Evolutionary conservation across 2,329 filamentous ascomycete species (phyloP), one percentile per base, ranked within the genome.

Genomic region (Sporothrix sp.): DNA sequence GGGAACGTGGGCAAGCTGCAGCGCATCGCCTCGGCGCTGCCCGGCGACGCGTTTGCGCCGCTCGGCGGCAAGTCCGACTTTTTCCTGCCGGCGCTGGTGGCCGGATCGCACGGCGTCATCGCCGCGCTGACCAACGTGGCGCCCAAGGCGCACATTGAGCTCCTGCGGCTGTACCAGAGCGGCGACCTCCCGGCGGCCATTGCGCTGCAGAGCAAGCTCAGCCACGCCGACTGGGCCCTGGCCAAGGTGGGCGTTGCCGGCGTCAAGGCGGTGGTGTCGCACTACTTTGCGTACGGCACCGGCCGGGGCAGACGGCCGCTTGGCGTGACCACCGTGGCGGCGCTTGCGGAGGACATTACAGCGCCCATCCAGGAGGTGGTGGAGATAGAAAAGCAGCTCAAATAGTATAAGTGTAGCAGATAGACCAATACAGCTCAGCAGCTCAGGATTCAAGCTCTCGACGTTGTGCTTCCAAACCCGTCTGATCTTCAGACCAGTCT

Each of bases 1-100:
- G 75, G 75, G 9, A 78, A 78, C 56, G 78, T 76, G 20, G 78
- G 78, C 45, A 81, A 81, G 62, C 67, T 81, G 54, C 73, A 75
- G 59, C 65, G 77, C 57, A 25, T 54, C 23, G 37, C 13, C 38
- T 18, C 30, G 4, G 6, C n/a, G 23, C 39, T 33, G 13, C 6
- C 23, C 9, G 13, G 30, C 42, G 8, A 18, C 3, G 8, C n/a
- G 9, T 69, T 69, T 42, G 62, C 66, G 1, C 60, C 61, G 0
- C 62, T 65, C 35, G 67, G 63, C 18, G 67, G 67, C 47, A 69
- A 67, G 52, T 66, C 67, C 5, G 68, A 71, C 56, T 69, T 70
- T 46, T 68, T 70, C 51, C 61, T 71, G 14, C 68, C 66, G 45
- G 66, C 64, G 16, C 64, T 69, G 20, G 62, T 66, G 0, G 68